Base-by-base conservation (phyloP, 345 rosid genomes). In the Eucalyptus coolabah region DNA sequence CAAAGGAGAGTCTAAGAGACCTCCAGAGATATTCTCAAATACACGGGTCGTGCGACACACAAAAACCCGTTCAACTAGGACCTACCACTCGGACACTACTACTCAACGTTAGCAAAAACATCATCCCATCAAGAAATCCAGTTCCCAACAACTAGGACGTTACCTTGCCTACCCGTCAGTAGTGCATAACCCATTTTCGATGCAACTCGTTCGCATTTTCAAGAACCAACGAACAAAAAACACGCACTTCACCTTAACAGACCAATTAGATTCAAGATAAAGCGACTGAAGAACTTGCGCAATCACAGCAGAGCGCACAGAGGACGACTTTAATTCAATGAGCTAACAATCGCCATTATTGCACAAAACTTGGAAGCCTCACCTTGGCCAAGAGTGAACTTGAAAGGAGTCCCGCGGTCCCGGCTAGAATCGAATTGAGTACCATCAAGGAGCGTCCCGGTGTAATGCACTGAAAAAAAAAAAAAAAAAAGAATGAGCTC, bases 301-400 rank as follows among this genome's bases (percentile, higher is more conserved):
- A 86, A 86, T 47, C 87, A 86, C 59, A 69, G 86, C 88, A 18
- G 60, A 50, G 44, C 53, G 63, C 8, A 44, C 12, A 45, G 80
- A 23, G 34, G 87, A 86, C 28, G 42, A 86, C 21, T 49, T 50
- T 23, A 26, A 47, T 19, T 49, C 37, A n/a, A 13, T 2, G 87
- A 50, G 59, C 42, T 24, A 87, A 21, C 67, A 87, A 34, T 40
- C 44, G 37, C 88, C 42, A 54, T 86, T 12, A 23, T 19, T 23
- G 65, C 44, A 53, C 67, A 51, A 24, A n/a, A 51, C 42, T 69
- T 4, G 44, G 23, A 82, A 42, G 50, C 59, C 50, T 63, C 60
- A 96, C 99, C 99, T 96, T 96, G 99, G 23, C 99, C 99, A 59
- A 98, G 99, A 45, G 95, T 94, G 96, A 98, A 98, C 91, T 94